Base-by-base conservation (phyloP, 805 yeast genomes). In the Lachancea thermotolerans region DNA sequence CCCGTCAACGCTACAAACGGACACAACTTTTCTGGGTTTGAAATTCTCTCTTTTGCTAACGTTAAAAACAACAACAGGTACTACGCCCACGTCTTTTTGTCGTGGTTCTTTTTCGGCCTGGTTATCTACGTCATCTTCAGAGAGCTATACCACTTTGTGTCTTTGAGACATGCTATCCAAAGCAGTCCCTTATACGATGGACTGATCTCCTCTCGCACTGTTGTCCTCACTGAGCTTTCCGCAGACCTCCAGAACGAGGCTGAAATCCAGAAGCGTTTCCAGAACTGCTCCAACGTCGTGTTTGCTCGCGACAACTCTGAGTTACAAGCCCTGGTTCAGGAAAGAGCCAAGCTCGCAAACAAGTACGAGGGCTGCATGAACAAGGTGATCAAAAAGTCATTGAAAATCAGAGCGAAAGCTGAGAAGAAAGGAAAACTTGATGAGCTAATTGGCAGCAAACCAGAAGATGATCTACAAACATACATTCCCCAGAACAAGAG, bases 1-100 rank as follows among this genome's bases (percentile, higher is more conserved):
- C 83, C 95, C 0, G 78, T 85, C 35, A 81, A 82, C 63, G 89
- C 88, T 14, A 77, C 88, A 7, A 81, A 82, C 51, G 85, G 87
- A 25, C 68, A 73, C 39, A 62, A 67, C 41, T 53, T 66, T 30
- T 45, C 59, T 36, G 91, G 90, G 7, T 82, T 85, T 50, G 84
- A 82, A 54, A 66, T 80, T 28, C 68, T 85, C 43, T 70, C 87
- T 1, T 80, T 73, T 56, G 70, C 85, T 28, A 82, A 85, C 54
- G 79, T 82, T 29, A 69, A 66, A 12, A 69, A 81, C 60, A 79
- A 78, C 59, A 76, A 81, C 70, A 72, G 85, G 63, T 74, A 72
- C 44, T 81, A 76, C 62, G 93, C 91, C 7, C 89, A 85, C 55
- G 81, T 82, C 6, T 85, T 85, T 58, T 58, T 82, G 44, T 81